Conservation (phyloP, 176 grass and related monocot genomes). For the Aechmea fasciata region DNA sequence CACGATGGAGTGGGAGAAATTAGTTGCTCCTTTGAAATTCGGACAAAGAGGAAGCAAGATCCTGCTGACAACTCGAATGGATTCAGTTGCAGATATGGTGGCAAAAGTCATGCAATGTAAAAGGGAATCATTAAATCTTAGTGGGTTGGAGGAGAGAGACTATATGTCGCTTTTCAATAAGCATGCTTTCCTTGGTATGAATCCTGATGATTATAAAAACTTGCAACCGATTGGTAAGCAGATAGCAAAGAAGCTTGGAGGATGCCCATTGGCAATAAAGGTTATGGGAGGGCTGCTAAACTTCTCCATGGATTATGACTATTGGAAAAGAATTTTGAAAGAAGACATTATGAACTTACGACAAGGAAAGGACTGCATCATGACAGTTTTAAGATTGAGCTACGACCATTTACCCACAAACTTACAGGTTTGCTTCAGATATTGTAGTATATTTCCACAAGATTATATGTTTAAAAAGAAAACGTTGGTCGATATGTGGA, state of each 20-base stretch:
- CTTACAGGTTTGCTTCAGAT: constrained; percentile 23
- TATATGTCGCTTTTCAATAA: constrained; percentile 6
- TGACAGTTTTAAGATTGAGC: constrained; percentile 20
- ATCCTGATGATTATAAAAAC: constrained; percentile 1
- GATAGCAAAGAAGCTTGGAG: constrained; percentile 15
- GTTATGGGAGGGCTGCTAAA: constrained; percentile 17
- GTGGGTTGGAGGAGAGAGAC: not conserved
- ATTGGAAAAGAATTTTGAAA: constrained; percentile 2
- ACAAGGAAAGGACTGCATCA: constrained; percentile 6
- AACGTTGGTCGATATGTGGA: constrained; percentile 13
- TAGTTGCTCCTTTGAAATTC: constrained; percentile 10
- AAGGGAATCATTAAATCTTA: not conserved
- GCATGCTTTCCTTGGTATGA: constrained; percentile 16
- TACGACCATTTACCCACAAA: constrained; percentile 19
- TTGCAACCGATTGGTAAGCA: constrained; percentile 5
- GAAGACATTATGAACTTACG: constrained; percentile 9
- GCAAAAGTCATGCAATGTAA: not conserved
- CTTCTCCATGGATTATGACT: not conserved
- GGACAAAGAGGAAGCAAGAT: constrained; percentile 22
- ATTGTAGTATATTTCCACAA: constrained; percentile 22
- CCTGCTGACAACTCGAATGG: constrained; percentile 10
- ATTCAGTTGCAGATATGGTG: constrained; percentile 4
- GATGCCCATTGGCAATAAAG: constrained; percentile 22
- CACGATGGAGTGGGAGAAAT: not conserved
- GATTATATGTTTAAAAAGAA: not conserved